A percentile compares a stretch with the other conserved stretches of the same genome.
Conservation (phyloP, 768 basidiomycete species). For the Pholiota microspora region DNA sequence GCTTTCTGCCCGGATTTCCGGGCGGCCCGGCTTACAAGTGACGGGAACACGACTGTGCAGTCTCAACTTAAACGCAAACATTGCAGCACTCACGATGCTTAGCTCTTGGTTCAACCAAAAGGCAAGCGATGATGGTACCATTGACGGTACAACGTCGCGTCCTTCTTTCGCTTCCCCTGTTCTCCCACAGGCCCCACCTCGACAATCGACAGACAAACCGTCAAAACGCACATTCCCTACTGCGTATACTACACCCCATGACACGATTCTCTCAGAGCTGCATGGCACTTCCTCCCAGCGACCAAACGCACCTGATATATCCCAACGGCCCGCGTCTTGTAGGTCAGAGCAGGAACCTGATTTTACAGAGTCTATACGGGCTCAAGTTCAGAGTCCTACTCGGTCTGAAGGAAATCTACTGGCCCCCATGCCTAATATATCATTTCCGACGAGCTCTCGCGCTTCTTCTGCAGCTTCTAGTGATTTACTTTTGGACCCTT, state of each 20-base stretch:
- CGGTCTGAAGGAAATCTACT: constrained; percentile 1
- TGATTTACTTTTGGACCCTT: constrained; percentile 26
- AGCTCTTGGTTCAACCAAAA: constrained; percentile 23
- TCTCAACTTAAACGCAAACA: neutral
- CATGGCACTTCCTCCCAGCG: constrained; percentile 29
- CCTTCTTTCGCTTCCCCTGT: constrained; percentile 20
- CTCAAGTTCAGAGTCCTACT: constrained; percentile 2
- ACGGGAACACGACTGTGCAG: neutral
- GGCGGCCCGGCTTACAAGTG: neutral
- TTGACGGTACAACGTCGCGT: constrained; percentile 18
- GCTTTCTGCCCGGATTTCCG: too few relatives aligned
- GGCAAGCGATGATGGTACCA: constrained; percentile 11
- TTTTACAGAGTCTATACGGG: constrained; percentile 4
- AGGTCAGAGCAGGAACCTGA: constrained; percentile 14
- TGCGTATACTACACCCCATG: constrained; percentile 55
- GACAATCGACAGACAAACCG: constrained; percentile 19
- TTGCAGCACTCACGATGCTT: constrained; percentile 14
- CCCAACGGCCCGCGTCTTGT: constrained; percentile 11
- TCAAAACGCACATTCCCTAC: constrained; percentile 18
- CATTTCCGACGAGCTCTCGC: neutral
- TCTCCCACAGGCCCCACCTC: constrained; percentile 10
- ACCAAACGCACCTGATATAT: constrained; percentile 8
- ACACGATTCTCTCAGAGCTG: constrained; percentile 56
- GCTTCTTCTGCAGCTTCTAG: neutral
- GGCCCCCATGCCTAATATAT: neutral